Conservation (phyloP, 108 stramenopile genomes). For the Cyclotella kingstonii region DNA sequence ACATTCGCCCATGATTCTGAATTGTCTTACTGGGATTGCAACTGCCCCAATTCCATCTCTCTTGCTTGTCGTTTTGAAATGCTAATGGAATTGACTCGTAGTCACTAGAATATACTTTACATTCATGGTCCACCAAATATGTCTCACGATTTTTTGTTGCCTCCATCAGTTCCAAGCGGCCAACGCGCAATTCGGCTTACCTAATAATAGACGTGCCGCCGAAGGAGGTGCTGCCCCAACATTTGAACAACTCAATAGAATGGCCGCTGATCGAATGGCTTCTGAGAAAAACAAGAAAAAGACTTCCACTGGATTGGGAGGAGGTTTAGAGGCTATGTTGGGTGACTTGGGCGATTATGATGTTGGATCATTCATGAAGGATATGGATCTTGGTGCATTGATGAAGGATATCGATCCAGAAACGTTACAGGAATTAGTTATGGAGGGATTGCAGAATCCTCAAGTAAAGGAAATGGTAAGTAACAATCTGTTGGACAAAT, state of each 20-base stretch:
- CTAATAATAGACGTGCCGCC: constrained; percentile 40
- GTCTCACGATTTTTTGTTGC: not conserved
- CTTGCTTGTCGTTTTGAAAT: no score
- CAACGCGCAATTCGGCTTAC: constrained; percentile 69
- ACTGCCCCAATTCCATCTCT: no score
- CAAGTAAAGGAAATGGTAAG: constrained; percentile 53
- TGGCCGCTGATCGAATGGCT: constrained; percentile 36
- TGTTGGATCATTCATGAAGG: constrained; percentile 27
- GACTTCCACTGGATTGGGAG: constrained; percentile 26
- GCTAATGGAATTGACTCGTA: no score
- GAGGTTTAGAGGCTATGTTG: constrained; percentile 16
- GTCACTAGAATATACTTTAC: no score
- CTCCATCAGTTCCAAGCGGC: constrained; percentile 19
- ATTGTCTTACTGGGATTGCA: no score
- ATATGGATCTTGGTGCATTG: constrained; percentile 19
- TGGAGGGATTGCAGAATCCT: constrained; percentile 53
- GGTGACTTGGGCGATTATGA: constrained; percentile 25
- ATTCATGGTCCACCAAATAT: no score
- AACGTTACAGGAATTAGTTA: constrained; percentile 40
- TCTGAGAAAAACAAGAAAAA: not conserved
- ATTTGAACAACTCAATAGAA: constrained; percentile 39
- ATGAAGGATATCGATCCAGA: constrained; percentile 22
- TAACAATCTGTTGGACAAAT: not conserved
- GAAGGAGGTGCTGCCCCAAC: constrained; percentile 33
- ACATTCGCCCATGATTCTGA: no score